Conservation (phyloP, 179 eudicot genomes). For the Drosera spatulata region DNA sequence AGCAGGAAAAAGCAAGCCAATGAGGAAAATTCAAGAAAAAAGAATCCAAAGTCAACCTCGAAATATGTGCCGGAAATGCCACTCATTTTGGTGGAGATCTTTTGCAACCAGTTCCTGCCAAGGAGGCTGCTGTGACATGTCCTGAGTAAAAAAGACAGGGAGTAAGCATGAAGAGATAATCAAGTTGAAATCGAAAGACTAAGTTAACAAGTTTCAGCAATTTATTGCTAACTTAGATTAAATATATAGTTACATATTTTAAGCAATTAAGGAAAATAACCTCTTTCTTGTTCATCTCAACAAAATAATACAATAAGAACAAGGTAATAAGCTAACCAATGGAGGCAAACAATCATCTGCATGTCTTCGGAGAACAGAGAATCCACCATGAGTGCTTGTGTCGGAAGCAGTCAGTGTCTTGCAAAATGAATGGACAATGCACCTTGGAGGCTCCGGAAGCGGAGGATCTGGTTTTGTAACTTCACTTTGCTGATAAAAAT, state of each 20-base stretch:
- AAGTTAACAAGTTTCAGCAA: background rate
- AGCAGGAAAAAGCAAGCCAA: background rate
- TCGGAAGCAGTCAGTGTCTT: conserved; percentile 55
- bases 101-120: conserved; percentile 85
- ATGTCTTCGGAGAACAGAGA: conserved; percentile 91
- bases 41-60: conserved; percentile 37
- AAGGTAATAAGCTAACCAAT: conserved; percentile 29
- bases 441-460: conserved; percentile 63
- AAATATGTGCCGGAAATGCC: conserved; percentile 96
- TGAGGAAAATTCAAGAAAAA: too few relatives aligned
- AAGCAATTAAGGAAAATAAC: background rate
- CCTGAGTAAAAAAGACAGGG: conserved; percentile 31
- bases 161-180: conserved; percentile 3
- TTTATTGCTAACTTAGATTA: too few relatives aligned
- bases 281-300: background rate
- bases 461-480: conserved; percentile 67
- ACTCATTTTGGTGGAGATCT: conserved; percentile 75
- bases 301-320: background rate
- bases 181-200: background rate
- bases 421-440: conserved; percentile 86
- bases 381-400: conserved; percentile 64
- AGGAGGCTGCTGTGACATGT: conserved; percentile 94
- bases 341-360: conserved; percentile 96
- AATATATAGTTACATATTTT: background rate
- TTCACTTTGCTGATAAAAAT: conserved; percentile 55